A percentile compares a stretch with the other conserved stretches of the same genome.
These are phyloP conservation scores for Cladosporium sp. DNA, from an alignment of 2,329 filamentous ascomycete genomes.

Conservation along the genomic window DNA sequence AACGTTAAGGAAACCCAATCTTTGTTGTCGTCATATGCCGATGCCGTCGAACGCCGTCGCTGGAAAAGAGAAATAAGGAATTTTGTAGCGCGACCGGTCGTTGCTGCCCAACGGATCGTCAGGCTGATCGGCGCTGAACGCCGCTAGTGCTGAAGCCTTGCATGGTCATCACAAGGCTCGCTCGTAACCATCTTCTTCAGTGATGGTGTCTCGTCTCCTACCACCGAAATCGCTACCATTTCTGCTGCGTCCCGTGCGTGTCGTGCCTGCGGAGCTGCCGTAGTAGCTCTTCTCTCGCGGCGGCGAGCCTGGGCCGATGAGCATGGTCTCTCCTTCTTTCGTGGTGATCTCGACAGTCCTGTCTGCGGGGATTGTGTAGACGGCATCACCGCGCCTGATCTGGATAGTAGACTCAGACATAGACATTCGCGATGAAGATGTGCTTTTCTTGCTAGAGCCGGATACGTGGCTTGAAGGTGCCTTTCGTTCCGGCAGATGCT, in stretches of 20 bases:
- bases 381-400: constrained; percentile 25
- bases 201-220: constrained; percentile 16
- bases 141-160: too few species aligned
- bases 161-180: background rate
- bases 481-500: constrained; percentile 16
- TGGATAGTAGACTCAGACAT: constrained; percentile 21
- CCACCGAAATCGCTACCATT: constrained; percentile 10
- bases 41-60: constrained; percentile 4
- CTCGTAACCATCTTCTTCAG: constrained; percentile 22
- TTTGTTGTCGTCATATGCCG: background rate
- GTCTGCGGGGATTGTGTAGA: constrained; percentile 26
- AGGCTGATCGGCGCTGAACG: too few species aligned
- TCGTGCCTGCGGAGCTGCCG: constrained; percentile 20
- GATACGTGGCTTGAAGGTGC: constrained; percentile 21
- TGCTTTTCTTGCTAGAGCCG: constrained; percentile 24
- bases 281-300: constrained; percentile 23
- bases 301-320: constrained; percentile 21
- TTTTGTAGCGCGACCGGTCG: background rate
- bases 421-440: constrained; percentile 20
- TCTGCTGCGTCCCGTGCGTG: constrained; percentile 16
- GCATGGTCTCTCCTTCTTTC: constrained; percentile 23
- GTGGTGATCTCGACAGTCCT: constrained; percentile 23
- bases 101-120: background rate
- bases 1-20: background rate
- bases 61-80: background rate